phyloP scores from a whole-genome alignment of 2,329 filamentous ascomycete genomes.

The Microcera coccophila region DNA sequence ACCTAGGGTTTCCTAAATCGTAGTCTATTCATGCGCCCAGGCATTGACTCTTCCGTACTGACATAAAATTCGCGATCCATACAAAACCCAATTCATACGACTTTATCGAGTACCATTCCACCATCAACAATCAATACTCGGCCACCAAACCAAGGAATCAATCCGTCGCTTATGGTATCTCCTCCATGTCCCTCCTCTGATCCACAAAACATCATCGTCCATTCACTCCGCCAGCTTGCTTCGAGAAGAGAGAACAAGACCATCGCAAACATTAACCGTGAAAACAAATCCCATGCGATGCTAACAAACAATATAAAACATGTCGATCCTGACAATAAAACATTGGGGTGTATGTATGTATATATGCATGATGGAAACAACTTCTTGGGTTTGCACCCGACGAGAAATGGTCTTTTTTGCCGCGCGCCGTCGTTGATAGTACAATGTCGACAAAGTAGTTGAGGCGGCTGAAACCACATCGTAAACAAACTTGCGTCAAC shows the following conservation, averaged over 20 bases:
- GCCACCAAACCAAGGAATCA: neutral
- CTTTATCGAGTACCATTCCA: neutral
- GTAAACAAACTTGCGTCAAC: slow-evolving; percentile 7
- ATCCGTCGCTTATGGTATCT: neutral
- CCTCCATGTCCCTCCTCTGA: neutral
- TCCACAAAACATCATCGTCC: neutral
- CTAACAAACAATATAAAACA: neutral
- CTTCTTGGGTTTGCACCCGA: slow-evolving; percentile 22
- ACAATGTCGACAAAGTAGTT: slow-evolving; percentile 14
- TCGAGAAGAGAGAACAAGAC: too few relatives aligned
- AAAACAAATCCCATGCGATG: neutral
- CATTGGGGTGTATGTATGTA: slow-evolving; percentile 11
- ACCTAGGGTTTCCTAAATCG: neutral
- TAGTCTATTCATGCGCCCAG: neutral
- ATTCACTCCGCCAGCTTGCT: too few relatives aligned
- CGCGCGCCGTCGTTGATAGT: slow-evolving; percentile 18
- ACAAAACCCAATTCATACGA: neutral
- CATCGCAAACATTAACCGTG: too few relatives aligned
- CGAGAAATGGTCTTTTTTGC: slow-evolving; percentile 20
- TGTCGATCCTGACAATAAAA: neutral
- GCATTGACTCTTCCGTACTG: neutral
- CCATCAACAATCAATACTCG: neutral
- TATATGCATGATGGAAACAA: slow-evolving; percentile 17
- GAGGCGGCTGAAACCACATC: slow-evolving; percentile 10
- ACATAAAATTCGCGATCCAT: neutral